A percentile compares a stretch with the other conserved stretches of the same genome.
Conservation (phyloP, 2,329 filamentous ascomycete species). For the Ophiognomonia clavigignenti-juglandacearum region DNA sequence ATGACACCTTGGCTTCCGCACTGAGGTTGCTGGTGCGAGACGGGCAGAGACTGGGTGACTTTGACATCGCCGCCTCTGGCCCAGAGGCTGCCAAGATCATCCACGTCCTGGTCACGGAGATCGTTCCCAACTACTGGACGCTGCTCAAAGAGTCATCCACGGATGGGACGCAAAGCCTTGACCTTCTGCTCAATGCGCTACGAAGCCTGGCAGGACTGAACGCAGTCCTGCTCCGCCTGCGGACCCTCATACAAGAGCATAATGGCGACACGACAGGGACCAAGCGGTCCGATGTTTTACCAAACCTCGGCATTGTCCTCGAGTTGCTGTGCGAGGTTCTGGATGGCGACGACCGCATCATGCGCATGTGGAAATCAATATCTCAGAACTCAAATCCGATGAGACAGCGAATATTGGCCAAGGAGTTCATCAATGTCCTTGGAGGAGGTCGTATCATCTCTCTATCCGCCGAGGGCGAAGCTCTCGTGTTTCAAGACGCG, state of each 20-base stretch:
- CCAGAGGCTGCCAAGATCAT: slow-evolving; percentile 71
- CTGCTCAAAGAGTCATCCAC: slow-evolving; percentile 45
- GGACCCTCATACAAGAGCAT: slow-evolving; percentile 51
- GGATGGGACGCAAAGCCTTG: slow-evolving; percentile 29
- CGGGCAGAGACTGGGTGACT: slow-evolving; percentile 24
- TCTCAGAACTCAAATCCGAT: slow-evolving; percentile 15
- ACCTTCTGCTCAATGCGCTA: slow-evolving; percentile 59
- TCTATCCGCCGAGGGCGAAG: slow-evolving; percentile 50
- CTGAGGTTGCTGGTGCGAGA: slow-evolving; percentile 46
- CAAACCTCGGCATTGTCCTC: slow-evolving; percentile 40
- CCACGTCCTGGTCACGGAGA: slow-evolving; percentile 67
- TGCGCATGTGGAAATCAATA: slow-evolving; percentile 32
- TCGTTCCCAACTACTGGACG: slow-evolving; percentile 78
- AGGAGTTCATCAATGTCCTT: slow-evolving; percentile 41
- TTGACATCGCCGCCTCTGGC: slow-evolving; percentile 58
- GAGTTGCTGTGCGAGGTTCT: slow-evolving; percentile 41
- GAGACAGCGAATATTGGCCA: slow-evolving; percentile 30
- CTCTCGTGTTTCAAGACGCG: slow-evolving; percentile 35
- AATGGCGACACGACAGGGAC: slow-evolving; percentile 32
- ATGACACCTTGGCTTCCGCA: slow-evolving; percentile 47
- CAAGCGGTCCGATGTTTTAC: slow-evolving; percentile 35
- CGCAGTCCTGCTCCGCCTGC: slow-evolving; percentile 67
- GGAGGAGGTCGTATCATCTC: slow-evolving; percentile 47
- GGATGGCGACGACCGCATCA: slow-evolving; percentile 29
- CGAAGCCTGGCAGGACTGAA: slow-evolving; percentile 73